Evolutionary conservation across 1,139 yeast genomes (phyloP).

Genomic region (Geotrichum klebahnii): DNA sequence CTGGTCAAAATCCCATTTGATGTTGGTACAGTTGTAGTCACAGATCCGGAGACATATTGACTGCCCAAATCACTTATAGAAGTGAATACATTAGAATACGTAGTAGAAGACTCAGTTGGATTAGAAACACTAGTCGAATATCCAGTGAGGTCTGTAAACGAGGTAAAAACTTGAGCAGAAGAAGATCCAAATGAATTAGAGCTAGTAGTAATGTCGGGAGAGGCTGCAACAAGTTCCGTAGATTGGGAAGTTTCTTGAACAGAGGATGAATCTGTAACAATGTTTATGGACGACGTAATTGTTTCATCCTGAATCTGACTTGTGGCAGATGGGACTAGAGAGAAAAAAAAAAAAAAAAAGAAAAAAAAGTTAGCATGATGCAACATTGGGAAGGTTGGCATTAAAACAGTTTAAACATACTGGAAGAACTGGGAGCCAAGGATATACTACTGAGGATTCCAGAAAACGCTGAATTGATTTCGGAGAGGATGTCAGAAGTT

Average conservation of each 20-base stretch:
- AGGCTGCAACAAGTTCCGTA: constrained; percentile 1
- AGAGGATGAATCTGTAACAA: constrained; percentile 2
- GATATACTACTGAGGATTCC: constrained; percentile 19
- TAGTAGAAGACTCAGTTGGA: too few relatives aligned
- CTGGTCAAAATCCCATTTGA: too few relatives aligned
- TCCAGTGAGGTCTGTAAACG: neutral
- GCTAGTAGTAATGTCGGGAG: neutral
- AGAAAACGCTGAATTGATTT: constrained; percentile 30
- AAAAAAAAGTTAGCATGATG: constrained; percentile 4
- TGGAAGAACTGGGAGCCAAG: constrained; percentile 1
- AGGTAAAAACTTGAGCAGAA: neutral
- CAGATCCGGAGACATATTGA: too few relatives aligned
- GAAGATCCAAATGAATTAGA: neutral
- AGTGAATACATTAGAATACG: too few relatives aligned
- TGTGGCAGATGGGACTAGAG: constrained; percentile 14
- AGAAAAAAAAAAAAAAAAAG: constrained; percentile 11
- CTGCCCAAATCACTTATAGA: too few relatives aligned
- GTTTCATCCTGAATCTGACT: constrained; percentile 18
- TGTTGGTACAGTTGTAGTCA: too few relatives aligned
- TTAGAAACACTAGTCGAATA: neutral
- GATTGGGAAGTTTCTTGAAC: neutral
- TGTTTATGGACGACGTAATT: constrained; percentile 6
- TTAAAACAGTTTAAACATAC: neutral
- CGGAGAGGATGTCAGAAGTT: constrained; percentile 28
- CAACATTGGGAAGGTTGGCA: constrained; percentile 5